A percentile compares a stretch with the other conserved stretches of the same genome.
phyloP scores from a whole-genome alignment of 2,329 filamentous ascomycete species.

The Aspergillus udagawae region DNA sequence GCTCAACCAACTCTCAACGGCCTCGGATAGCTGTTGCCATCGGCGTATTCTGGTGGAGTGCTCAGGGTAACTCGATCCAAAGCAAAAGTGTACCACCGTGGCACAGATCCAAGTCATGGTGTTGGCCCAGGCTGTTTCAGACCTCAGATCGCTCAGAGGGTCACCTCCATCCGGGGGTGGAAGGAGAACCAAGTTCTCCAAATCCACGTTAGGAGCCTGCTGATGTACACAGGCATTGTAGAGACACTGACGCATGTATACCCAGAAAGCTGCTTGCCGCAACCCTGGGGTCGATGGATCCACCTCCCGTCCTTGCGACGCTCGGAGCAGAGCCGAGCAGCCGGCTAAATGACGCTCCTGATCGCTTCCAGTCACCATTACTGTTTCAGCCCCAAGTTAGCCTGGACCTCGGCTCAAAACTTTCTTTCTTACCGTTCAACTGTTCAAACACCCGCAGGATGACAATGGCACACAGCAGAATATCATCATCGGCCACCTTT shows the following conservation, averaged over 20 bases:
- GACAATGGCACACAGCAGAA: slow-evolving; percentile 20
- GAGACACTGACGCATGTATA: slow-evolving; percentile 10
- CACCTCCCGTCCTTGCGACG: slow-evolving; percentile 8
- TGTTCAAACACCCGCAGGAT: slow-evolving; percentile 22
- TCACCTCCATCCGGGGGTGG: not conserved
- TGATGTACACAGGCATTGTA: slow-evolving; percentile 11
- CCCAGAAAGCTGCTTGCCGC: slow-evolving; percentile 10
- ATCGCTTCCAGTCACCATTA: slow-evolving; percentile 9
- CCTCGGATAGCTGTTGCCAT: too few relatives aligned
- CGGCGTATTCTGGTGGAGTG: too few relatives aligned
- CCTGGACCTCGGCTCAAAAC: not conserved
- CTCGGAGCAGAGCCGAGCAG: slow-evolving; percentile 10
- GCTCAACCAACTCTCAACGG: too few relatives aligned
- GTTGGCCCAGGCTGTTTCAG: slow-evolving; percentile 11
- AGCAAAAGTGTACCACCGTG: slow-evolving; percentile 10
- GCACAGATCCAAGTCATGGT: slow-evolving; percentile 11
- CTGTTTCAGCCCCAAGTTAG: not conserved
- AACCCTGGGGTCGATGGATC: slow-evolving; percentile 8
- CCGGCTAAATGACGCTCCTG: slow-evolving; percentile 11
- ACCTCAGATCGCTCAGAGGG: slow-evolving; percentile 5
- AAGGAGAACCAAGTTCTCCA: not conserved
- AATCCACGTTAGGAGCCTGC: slow-evolving; percentile 9
- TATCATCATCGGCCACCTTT: slow-evolving; percentile 13
- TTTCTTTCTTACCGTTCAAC: slow-evolving; percentile 16
- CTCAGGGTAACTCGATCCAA: slow-evolving; percentile 6